Evolutionary conservation across 202 grass and related monocot species (phyloP), one percentile per base, ranked within the genome.

Genomic region (Miscanthus sacchariflorus): DNA sequence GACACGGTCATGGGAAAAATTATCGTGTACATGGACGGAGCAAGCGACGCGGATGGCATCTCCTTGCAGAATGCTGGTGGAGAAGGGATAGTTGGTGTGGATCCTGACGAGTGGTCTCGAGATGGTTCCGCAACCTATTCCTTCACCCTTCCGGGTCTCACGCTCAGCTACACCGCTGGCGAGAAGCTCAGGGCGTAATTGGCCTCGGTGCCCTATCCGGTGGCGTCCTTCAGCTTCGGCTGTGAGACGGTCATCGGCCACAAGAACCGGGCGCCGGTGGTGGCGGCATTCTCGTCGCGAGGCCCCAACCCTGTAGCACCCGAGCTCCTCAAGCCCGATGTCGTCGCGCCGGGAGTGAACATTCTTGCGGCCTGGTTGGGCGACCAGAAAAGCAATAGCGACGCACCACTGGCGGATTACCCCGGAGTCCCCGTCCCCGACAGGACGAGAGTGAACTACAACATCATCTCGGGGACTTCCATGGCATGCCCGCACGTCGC

Each of bases 281-380:
- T 89, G 56, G 46, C 74, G 12, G 25, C 2, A 7, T 93, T 87
- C 63, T 93, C 91, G 5, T 89, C 91, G 13, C 17, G 89, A 4
- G 89, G 88, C 0, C 88, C 84, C 12, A 89, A 40, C 61, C 4
- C 1, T 3, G 4, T 38, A 6, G 49, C 61, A 21, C 90, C 90
- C 3, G 76, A 89, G 59, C 74, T 95, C 15, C 64, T 92, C 15
- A 95, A 91, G 87, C 90, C 88, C 3, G 93, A 93, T 56, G 40
- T 93, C 14, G 9, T 92, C 48, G 88, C 69, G 58, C 86, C 90
- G 0, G 88, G 86, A 6, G 23, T 39, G 58, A 93, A 90, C 75
- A 87, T 90, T 6, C 46, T 90, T 0, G 91, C 84, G 2, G 93
- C 91, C 9, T 91, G 87, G 91, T 43, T 86, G 0, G 19, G 43